phyloP scores from a whole-genome alignment of 768 basidiomycete species.

The Lentinus tigrinus region DNA sequence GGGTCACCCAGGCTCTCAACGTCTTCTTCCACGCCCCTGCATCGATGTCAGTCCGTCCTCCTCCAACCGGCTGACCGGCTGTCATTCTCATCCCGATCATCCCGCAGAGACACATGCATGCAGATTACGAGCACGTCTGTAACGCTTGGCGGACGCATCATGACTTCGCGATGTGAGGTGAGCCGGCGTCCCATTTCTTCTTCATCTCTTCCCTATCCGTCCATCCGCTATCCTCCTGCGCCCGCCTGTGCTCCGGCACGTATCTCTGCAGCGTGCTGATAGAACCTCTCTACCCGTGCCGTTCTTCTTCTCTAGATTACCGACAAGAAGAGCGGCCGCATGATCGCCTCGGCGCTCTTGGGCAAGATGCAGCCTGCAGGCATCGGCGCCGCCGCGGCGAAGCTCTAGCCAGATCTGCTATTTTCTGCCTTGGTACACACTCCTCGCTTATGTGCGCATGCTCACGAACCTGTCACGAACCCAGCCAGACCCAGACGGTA shows the following conservation, averaged over 20 bases:
- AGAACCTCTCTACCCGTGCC: background rate
- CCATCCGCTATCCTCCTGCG: background rate
- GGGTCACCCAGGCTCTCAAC: conserved; percentile 72
- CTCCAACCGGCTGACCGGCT: background rate
- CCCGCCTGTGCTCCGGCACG: too few species aligned
- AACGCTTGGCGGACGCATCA: conserved; percentile 64
- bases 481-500: too few species aligned
- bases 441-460: too few species aligned
- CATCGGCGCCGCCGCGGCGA: too few species aligned
- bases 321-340: conserved; percentile 55
- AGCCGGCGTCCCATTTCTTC: background rate
- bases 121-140: conserved; percentile 64
- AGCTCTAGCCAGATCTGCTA: too few species aligned
- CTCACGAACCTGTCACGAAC: too few species aligned
- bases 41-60: conserved; percentile 44
- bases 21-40: conserved; percentile 71
- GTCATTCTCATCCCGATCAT: conserved; percentile 6
- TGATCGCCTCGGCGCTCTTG: conserved; percentile 64
- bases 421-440: too few species aligned
- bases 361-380: conserved; percentile 69
- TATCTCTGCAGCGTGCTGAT: too few species aligned
- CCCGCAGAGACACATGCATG: conserved; percentile 53
- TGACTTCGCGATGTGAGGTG: conserved; percentile 74
- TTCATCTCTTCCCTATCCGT: background rate
- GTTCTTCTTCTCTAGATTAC: conserved; percentile 42